These are phyloP conservation scores for Tinospora cordifolia DNA, from an alignment of 164 flowering plant genomes.

Conservation along the genomic window DNA sequence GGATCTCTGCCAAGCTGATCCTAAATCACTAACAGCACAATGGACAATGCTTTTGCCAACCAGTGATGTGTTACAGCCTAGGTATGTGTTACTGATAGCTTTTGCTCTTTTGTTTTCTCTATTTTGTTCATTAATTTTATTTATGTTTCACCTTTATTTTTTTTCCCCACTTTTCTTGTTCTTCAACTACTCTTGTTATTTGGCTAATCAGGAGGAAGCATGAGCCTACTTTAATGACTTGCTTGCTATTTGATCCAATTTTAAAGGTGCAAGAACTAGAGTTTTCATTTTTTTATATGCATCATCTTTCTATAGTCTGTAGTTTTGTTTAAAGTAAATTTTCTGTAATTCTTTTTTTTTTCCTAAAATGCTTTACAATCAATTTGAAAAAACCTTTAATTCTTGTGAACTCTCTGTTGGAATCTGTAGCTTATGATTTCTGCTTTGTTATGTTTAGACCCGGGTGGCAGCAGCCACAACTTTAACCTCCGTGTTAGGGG, in stretches of 20 bases:
- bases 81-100: constrained; percentile 33
- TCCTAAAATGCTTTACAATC: background rate
- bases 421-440: constrained; percentile 3
- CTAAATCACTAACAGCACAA: constrained; percentile 59
- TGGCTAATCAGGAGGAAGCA: too few relatives aligned
- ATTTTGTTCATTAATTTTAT: background rate
- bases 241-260: constrained; percentile 84
- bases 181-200: too few relatives aligned
- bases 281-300: constrained; percentile 1
- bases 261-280: constrained; percentile 43
- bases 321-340: background rate
- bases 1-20: constrained; percentile 90
- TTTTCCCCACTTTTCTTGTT: too few relatives aligned
- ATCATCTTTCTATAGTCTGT: constrained; percentile 1
- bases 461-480: constrained; percentile 67
- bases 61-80: constrained; percentile 63
- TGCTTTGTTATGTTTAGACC: constrained; percentile 33
- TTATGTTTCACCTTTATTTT: background rate
- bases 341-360: constrained; percentile 1
- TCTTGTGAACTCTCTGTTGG: background rate
- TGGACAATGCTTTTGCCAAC: constrained; percentile 89
- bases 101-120: background rate
- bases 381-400: background rate
- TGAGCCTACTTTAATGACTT: constrained; percentile 75
- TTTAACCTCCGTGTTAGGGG: constrained; percentile 69